Base-by-base conservation (phyloP, 768 basidiomycete genomes). In the Phlegmacium glaucopus region DNA sequence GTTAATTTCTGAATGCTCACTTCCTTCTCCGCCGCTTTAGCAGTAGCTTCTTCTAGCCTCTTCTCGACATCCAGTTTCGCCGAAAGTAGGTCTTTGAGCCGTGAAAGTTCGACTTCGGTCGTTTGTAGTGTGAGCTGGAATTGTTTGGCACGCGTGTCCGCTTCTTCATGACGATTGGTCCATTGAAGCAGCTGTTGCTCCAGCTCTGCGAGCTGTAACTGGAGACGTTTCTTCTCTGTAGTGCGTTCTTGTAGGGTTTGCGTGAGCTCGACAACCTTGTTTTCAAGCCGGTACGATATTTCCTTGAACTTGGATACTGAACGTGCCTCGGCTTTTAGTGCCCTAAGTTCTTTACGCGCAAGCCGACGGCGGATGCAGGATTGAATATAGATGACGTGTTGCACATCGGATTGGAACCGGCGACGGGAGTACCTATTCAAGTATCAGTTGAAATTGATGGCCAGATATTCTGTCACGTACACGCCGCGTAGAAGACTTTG, bases 221-320 rank as follows among this genome's bases (percentile, higher is more conserved):
- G 84, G 37, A 98, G 72, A 45, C 84, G 85, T 68, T 90, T 94
- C 73, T 90, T 93, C 72, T 99, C 95, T 49, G 82, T 80, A 2
- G 86, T 94, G 39, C 95, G 85, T 60, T 78, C 85, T 67, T 97
- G 96, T 10, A 99, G 78, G 12, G 72, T 83, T 64, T 99, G 96
- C 0, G 96, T 98, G 52, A 99, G 86, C 63, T 98, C 95, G 49
- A 99, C 92, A 37, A 99, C 96, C 71, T 98, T 99, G 77, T 98
- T 99, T 72, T 99, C 96, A 47, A 99, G 77, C 56, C 82, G 84
- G 62, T 98, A 98, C 0, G 95, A 97, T 55, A 95, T 96, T 70
- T 96, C 94, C 72, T 96, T 97, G 82, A 95, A 97, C 63, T 94
- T 96, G 56, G 90, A 89, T 25, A 94, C 94, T 1, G 96, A 98